Evolutionary conservation across 1,284 basidiomycete species (phyloP).

Genomic region (Ustilago lituana): DNA sequence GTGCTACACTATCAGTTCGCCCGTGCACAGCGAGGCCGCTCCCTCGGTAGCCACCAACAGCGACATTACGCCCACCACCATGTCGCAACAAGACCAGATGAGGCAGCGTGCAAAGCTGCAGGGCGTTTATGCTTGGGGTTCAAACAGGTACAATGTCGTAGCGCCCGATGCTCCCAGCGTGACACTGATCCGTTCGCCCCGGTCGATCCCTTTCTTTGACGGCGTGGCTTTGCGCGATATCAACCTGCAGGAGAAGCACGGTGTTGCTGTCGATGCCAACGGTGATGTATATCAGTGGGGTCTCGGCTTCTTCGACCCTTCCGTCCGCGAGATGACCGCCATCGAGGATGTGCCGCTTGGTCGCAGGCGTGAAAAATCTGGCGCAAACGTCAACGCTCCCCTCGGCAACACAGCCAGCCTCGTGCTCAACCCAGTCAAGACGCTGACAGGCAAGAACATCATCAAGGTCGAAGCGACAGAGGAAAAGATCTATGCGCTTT

Average conservation of each 20-base stretch:
- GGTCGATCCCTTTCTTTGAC: conserved; percentile 61
- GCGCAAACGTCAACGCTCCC: conserved; percentile 47
- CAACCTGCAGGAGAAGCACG: conserved; percentile 59
- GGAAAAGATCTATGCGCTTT: conserved; percentile 60
- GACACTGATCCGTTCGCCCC: conserved; percentile 50
- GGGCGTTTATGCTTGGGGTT: conserved; percentile 61
- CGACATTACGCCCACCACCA: conserved; percentile 31
- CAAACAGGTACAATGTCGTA: conserved; percentile 62
- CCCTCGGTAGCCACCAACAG: conserved; percentile 21
- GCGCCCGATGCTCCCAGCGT: conserved; percentile 53
- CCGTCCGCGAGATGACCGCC: conserved; percentile 33
- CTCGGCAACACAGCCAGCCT: conserved; percentile 30
- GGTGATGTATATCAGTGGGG: conserved; percentile 74
- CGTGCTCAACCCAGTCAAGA: conserved; percentile 51
- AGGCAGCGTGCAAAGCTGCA: conserved; percentile 42
- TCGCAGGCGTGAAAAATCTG: conserved; percentile 40
- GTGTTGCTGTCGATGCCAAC: conserved; percentile 69
- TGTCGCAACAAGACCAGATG: conserved; percentile 62
- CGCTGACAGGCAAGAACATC: conserved; percentile 62
- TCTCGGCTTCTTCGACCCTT: conserved; percentile 63
- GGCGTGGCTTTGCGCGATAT: conserved; percentile 63
- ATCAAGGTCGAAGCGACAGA: conserved; percentile 59
- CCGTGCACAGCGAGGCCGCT: conserved; percentile 33
- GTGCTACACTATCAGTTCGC: conserved; percentile 26
- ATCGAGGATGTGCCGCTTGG: conserved; percentile 57